Conservation (phyloP, 2,329 filamentous ascomycete species). For the Exophiala sp. region DNA sequence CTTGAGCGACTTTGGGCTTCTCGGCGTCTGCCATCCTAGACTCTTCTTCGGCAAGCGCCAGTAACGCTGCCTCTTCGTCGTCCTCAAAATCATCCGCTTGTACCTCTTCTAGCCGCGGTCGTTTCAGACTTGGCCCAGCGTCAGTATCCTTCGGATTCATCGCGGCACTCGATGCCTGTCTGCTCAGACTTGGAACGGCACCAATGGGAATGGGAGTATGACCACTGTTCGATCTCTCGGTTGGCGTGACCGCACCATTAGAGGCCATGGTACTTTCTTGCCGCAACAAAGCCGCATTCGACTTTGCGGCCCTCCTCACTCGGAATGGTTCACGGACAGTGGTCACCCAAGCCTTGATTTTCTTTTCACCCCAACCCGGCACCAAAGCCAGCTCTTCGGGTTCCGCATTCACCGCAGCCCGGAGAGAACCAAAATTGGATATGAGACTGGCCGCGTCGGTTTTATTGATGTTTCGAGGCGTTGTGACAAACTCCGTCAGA, state of each 20-base stretch:
- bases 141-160: conserved; percentile 12
- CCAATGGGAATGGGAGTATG: conserved; percentile 33
- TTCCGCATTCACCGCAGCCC: conserved; percentile 78
- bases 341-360: conserved; percentile 77
- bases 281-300: conserved; percentile 35
- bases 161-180: conserved; percentile 13
- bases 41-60: conserved; percentile 32
- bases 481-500: conserved; percentile 86
- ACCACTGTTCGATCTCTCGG: conserved; percentile 30
- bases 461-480: conserved; percentile 85
- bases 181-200: conserved; percentile 19
- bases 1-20: conserved; percentile 13
- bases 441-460: conserved; percentile 87
- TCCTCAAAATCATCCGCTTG: conserved; percentile 33
- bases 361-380: conserved; percentile 92
- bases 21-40: conserved; percentile 7
- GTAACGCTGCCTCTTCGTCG: conserved; percentile 45
- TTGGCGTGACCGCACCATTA: conserved; percentile 23
- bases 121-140: conserved; percentile 19
- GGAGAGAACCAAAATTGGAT: conserved; percentile 83
- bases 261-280: conserved; percentile 14
- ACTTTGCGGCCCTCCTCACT: conserved; percentile 62
- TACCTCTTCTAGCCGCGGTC: conserved; percentile 19
- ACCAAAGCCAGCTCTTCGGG: conserved; percentile 78
- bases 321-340: conserved; percentile 82